These are phyloP conservation scores for Ogataea trehalophila DNA, from an alignment of 805 yeast genomes.

Conservation along the genomic window DNA sequence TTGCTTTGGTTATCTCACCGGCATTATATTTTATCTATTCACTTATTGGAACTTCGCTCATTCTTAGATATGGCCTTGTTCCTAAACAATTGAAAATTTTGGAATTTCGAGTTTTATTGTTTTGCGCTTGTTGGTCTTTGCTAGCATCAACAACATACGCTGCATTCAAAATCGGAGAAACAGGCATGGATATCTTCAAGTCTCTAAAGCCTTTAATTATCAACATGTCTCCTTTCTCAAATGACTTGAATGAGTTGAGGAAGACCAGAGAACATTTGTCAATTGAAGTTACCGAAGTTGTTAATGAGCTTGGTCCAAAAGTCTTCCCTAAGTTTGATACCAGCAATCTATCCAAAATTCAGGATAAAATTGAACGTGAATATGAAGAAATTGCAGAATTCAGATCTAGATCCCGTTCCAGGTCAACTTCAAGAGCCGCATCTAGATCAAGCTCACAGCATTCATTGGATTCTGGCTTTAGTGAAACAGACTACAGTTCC, in stretches of 20 bases:
- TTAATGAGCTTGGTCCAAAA: conserved; percentile 78
- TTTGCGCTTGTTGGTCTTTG: conserved; percentile 50
- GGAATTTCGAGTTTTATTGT: conserved; percentile 25
- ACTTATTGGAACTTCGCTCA: conserved; percentile 38
- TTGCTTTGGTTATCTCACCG: conserved; percentile 86
- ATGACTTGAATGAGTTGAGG: conserved; percentile 51
- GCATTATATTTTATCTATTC: conserved; percentile 78
- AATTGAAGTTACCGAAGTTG: conserved; percentile 70
- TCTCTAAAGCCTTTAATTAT: conserved; percentile 74
- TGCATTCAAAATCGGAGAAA: conserved; percentile 86
- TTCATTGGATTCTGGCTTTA: conserved; percentile 26
- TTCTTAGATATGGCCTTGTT: conserved; percentile 15
- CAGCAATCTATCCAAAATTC: conserved; percentile 11
- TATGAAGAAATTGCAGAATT: conserved; percentile 17
- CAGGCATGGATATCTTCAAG: conserved; percentile 85
- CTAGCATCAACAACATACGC: conserved; percentile 78
- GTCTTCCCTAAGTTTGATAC: conserved; percentile 71
- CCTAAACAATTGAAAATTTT: conserved; percentile 10
- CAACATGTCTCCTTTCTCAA: conserved; percentile 48
- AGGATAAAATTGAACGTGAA: conserved; percentile 18
- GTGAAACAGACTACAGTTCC: conserved; percentile 10
- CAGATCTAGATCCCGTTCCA: conserved; percentile 9
- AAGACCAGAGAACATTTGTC: conserved; percentile 57
- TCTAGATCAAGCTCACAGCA: conserved; percentile 2
- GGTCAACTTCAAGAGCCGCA: conserved; percentile 14